phyloP scores from a whole-genome alignment of 2,329 filamentous ascomycete genomes.

The Cladophialophora chaetospira region DNA sequence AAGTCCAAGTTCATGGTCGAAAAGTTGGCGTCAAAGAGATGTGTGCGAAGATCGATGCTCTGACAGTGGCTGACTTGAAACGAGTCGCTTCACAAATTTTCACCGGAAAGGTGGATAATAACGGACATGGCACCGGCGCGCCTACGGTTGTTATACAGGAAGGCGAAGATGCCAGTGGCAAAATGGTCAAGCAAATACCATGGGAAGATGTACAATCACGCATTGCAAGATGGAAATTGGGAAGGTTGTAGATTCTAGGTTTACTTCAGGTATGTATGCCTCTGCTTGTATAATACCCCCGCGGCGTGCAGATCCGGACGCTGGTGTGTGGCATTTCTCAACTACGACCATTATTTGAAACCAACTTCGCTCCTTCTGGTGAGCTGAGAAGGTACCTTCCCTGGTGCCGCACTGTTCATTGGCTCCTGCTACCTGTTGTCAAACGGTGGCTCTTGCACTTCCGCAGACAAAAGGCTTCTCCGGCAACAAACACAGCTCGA shows the following conservation, averaged over 20 bases:
- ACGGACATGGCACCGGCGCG: conserved; percentile 76
- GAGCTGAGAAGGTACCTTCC: neutral
- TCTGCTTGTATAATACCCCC: conserved; percentile 1
- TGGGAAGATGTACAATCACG: conserved; percentile 91
- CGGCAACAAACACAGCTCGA: neutral
- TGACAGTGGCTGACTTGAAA: conserved; percentile 78
- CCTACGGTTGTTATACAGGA: conserved; percentile 96
- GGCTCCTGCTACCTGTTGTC: neutral
- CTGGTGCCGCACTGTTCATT: neutral
- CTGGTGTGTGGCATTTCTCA: neutral
- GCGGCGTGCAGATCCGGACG: neutral
- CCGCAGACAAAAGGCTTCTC: neutral
- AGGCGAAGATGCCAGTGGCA: conserved; percentile 72
- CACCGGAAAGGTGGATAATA: conserved; percentile 73
- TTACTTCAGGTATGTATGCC: conserved; percentile 12
- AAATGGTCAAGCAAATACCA: conserved; percentile 63
- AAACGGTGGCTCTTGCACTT: neutral
- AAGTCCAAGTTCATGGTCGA: conserved; percentile 93
- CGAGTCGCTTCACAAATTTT: conserved; percentile 79
- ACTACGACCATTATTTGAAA: neutral
- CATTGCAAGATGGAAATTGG: conserved; percentile 81
- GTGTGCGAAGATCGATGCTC: conserved; percentile 79
- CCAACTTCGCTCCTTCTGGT: neutral
- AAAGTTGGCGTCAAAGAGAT: conserved; percentile 93
- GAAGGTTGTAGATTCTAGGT: conserved; percentile 54